Percentiles rank a stretch among this genome's conserved stretches.
phyloP scores from a whole-genome alignment of 2,329 filamentous ascomycete genomes.

The Apiospora malaysiana region DNA sequence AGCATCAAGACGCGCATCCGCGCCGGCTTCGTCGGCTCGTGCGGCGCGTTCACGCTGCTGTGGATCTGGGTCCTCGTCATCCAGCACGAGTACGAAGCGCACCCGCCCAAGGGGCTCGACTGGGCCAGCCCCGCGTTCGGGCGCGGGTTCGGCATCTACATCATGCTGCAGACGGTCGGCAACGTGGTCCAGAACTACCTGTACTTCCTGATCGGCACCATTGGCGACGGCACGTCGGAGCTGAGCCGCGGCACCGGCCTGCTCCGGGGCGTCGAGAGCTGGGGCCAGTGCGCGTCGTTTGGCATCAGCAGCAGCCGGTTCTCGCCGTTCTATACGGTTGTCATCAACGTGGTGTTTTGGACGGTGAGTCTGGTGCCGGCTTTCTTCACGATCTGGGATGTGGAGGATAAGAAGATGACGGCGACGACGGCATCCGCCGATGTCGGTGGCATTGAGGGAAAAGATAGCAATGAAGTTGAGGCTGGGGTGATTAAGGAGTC shows the following conservation, averaged over 20 bases:
- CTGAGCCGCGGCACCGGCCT: conserved; percentile 34
- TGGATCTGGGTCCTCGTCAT: conserved; percentile 39
- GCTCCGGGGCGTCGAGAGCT: conserved; percentile 36
- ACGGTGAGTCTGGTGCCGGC: background rate
- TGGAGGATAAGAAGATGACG: background rate
- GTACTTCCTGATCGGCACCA: conserved; percentile 41
- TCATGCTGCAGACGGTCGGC: conserved; percentile 41
- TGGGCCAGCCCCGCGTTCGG: conserved; percentile 36
- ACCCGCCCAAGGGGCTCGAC: conserved; percentile 35
- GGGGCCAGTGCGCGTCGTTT: conserved; percentile 36
- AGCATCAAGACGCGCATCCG: conserved; percentile 31
- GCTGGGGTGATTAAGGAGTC: background rate
- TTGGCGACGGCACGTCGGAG: conserved; percentile 35
- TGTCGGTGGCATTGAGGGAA: no score
- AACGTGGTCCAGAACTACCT: conserved; percentile 41
- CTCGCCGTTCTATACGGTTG: conserved; percentile 24
- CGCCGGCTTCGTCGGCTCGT: conserved; percentile 33
- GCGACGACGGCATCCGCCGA: background rate
- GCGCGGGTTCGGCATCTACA: conserved; percentile 39
- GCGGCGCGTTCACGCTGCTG: conserved; percentile 35
- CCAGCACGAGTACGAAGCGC: conserved; percentile 35
- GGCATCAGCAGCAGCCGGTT: conserved; percentile 34
- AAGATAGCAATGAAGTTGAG: background rate
- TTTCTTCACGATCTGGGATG: background rate
- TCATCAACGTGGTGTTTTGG: conserved; percentile 1